A percentile compares a stretch with the other conserved stretches of the same genome.
Conservation (phyloP, 116 monocot species). For the Zostera marina region DNA sequence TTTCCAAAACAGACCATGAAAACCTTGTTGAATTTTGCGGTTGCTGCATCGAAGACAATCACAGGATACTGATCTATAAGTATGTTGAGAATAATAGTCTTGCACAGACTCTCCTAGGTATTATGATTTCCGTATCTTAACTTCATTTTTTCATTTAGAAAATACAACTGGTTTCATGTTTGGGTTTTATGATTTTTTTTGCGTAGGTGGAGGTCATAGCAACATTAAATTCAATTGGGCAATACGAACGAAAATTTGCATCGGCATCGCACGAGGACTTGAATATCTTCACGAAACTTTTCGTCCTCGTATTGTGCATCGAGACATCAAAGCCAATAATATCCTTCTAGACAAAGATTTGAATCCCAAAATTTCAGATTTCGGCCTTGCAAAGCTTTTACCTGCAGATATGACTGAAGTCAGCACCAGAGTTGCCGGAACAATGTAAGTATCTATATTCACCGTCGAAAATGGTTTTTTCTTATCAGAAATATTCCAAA, state of each 20-base stretch:
- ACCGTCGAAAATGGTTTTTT: not conserved
- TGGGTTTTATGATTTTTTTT: no score
- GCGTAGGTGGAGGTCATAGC: constrained; percentile 10
- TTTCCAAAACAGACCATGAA: constrained; percentile 56
- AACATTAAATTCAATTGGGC: constrained; percentile 15
- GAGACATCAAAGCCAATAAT: constrained; percentile 72
- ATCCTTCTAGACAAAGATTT: constrained; percentile 59
- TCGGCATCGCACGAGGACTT: constrained; percentile 55
- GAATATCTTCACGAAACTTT: constrained; percentile 66
- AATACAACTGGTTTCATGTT: no score
- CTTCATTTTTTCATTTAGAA: not conserved
- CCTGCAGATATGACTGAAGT: constrained; percentile 54
- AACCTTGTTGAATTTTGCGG: constrained; percentile 68
- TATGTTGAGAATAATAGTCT: constrained; percentile 65
- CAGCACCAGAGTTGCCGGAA: constrained; percentile 68
- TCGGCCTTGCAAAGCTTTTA: constrained; percentile 71
- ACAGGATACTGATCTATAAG: constrained; percentile 56
- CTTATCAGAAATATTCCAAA: not conserved
- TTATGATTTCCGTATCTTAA: not conserved
- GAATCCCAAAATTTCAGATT: constrained; percentile 72
- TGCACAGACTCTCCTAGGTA: constrained; percentile 67
- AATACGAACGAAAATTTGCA: constrained; percentile 48
- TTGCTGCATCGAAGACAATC: constrained; percentile 59
- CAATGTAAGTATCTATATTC: constrained; percentile 28
- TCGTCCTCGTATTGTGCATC: constrained; percentile 44